These are phyloP conservation scores for Colletotrichum gigasporum DNA, from an alignment of 2,329 filamentous ascomycete species.

Conservation along the genomic window DNA sequence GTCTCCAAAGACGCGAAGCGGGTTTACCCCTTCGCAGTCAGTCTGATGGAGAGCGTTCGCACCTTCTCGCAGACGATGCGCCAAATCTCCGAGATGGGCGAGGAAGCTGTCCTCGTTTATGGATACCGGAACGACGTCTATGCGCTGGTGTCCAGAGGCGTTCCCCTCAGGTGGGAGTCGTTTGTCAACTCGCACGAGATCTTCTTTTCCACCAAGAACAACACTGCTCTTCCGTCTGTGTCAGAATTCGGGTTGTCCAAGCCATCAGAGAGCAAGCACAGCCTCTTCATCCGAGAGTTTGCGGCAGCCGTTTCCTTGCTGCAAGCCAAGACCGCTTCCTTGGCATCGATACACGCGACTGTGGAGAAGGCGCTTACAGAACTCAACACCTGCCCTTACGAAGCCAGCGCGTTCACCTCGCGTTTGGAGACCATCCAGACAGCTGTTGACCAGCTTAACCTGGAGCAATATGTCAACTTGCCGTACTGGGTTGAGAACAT, in stretches of 20 bases:
- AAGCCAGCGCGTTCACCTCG: slow-evolving; percentile 79
- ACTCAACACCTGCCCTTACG: slow-evolving; percentile 85
- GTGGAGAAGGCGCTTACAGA: slow-evolving; percentile 85
- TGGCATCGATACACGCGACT: slow-evolving; percentile 82
- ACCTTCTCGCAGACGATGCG: slow-evolving; percentile 90
- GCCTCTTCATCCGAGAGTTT: slow-evolving; percentile 95
- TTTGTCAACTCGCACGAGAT: slow-evolving; percentile 98
- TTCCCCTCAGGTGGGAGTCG: slow-evolving; percentile 94
- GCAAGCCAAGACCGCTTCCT: slow-evolving; percentile 84
- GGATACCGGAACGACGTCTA: slow-evolving; percentile 95
- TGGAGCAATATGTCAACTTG: slow-evolving; percentile 96
- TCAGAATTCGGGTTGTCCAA: slow-evolving; percentile 56
- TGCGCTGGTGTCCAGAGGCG: slow-evolving; percentile 81
- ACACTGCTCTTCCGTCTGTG: slow-evolving; percentile 44
- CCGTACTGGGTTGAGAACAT: slow-evolving; percentile 88
- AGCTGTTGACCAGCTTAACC: slow-evolving; percentile 93
- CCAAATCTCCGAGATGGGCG: slow-evolving; percentile 84
- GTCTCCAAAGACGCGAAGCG: slow-evolving; percentile 99
- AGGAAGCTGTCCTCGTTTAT: slow-evolving; percentile 86
- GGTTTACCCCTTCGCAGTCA: slow-evolving; percentile 97
- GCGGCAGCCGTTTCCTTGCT: slow-evolving; percentile 86
- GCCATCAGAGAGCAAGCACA: slow-evolving; percentile 87
- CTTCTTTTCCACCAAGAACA: slow-evolving; percentile 67
- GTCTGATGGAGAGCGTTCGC: slow-evolving; percentile 97
- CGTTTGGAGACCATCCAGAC: slow-evolving; percentile 88